Base-by-base conservation (phyloP, 2,329 filamentous ascomycete species). In the Trichoderma atroviride region DNA sequence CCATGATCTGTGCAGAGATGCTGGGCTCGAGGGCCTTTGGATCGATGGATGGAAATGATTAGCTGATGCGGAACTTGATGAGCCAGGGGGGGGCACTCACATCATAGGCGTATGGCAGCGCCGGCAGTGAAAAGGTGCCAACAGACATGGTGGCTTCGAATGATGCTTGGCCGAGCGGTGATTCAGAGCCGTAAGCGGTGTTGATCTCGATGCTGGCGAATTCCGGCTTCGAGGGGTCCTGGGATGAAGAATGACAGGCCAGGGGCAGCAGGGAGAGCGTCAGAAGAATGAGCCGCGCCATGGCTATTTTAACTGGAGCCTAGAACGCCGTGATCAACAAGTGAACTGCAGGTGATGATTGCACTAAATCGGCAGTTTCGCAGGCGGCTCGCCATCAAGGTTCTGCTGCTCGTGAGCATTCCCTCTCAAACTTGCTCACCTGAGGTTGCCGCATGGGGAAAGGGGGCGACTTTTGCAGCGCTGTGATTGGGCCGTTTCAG, bases 1-100 rank as follows among this genome's bases (percentile, higher is more conserved):
- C 88, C 92, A 94, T 94, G 79, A 93, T 94, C 78, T 93, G 87
- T 74, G 83, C 84, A 40, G 90, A 92, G 82, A 94, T 93, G 81
- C 89, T 86, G 11, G 90, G 90, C 79, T 92, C 90, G 61, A 92
- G 83, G 40, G 90, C 90, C 88, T 91, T 72, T 9, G 10, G 31
- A 10, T 10, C 31, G 31, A 10, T 33, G 9, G 40, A 37, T 55
- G 33, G 52, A 31, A 6, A 11, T 27, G 81, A 78, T 79, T 90
- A 89, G 85, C 90, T 24, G 47, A 11, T 31, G 29, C 24, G 27
- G 56, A 56, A 47, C 65, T 68, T 69, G 70, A 72, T 71, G 61
- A 70, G 31, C 14, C 14, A n/a, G 14, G 29, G 5, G 19, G 19
- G 40, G 81, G n/a, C n/a, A 81, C 87, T 79, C 80, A 92, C 90